These are phyloP conservation scores for Xylaria digitata DNA, from an alignment of 2,329 filamentous ascomycete species.

Conservation along the genomic window DNA sequence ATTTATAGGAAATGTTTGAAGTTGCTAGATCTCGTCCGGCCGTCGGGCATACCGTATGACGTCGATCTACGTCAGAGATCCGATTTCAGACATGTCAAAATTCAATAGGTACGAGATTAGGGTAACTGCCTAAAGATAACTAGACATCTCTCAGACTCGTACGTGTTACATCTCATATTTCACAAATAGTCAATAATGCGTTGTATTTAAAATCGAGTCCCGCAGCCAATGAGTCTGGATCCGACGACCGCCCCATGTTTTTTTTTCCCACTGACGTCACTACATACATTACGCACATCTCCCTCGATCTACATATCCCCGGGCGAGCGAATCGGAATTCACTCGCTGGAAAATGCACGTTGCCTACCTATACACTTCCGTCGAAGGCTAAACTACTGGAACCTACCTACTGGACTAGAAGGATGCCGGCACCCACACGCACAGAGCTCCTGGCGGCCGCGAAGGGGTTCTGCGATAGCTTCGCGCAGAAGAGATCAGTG, in stretches of 20 bases:
- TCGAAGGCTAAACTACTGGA: too few species aligned
- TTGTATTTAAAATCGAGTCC: too few species aligned
- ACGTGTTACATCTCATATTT: background rate
- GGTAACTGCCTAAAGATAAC: background rate
- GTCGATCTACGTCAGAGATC: background rate
- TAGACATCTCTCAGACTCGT: background rate
- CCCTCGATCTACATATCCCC: background rate
- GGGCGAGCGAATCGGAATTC: background rate
- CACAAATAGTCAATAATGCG: background rate
- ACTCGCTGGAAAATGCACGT: too few species aligned
- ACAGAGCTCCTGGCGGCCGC: slow-evolving; percentile 49
- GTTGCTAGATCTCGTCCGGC: background rate
- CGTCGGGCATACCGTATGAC: slow-evolving; percentile 11
- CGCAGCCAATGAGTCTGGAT: background rate
- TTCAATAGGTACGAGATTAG: background rate
- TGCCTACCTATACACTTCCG: background rate
- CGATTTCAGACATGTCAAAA: background rate
- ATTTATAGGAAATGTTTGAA: background rate
- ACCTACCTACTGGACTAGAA: too few species aligned
- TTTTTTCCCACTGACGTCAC: slow-evolving; percentile 11
- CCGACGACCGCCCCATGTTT: background rate
- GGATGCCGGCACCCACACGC: slow-evolving; percentile 42
- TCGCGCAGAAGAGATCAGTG: slow-evolving; percentile 45
- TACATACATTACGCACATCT: too few species aligned
- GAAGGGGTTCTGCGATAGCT: slow-evolving; percentile 50